phyloP scores from a whole-genome alignment of 306 rosid genomes.

The Fragaria nilgerrensis region DNA sequence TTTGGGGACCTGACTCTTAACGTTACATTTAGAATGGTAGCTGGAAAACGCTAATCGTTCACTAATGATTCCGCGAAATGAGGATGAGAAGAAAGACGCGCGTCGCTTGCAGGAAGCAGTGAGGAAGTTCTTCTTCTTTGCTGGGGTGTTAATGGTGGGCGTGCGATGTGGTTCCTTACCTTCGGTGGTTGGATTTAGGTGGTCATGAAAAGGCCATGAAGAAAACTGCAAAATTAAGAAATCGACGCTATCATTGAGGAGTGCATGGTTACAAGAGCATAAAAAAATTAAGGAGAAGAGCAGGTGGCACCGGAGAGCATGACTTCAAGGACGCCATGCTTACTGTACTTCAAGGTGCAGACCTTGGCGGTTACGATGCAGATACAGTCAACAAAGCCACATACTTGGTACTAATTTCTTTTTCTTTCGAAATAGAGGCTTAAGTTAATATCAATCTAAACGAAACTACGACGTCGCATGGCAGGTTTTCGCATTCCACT shows the following conservation, averaged over 20 bases:
- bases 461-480: too few relatives aligned
- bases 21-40: too few relatives aligned
- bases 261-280: conserved; percentile 45
- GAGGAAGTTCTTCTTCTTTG: conserved; percentile 24
- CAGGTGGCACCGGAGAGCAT: conserved; percentile 6
- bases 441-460: too few relatives aligned
- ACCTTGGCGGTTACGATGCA: conserved; percentile 30
- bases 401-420: too few relatives aligned
- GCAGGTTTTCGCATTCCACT: too few relatives aligned
- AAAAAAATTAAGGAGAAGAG: conserved; percentile 3
- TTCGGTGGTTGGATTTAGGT: too few relatives aligned
- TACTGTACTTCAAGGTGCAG: neutral
- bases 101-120: conserved; percentile 14
- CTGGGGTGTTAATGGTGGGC: conserved; percentile 29
- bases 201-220: too few relatives aligned
- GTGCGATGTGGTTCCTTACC: conserved; percentile 44
- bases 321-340: conserved; percentile 48
- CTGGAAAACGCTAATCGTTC: conserved; percentile 23
- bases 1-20: conserved; percentile 41
- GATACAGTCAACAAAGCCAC: too few relatives aligned
- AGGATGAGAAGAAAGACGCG: conserved; percentile 11
- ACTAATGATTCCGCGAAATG: neutral
- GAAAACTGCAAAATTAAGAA: too few relatives aligned
- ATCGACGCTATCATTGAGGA: too few relatives aligned
- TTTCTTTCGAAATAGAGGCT: too few relatives aligned